Evolutionary conservation across 352 stramenopile species (phyloP), one percentile per base, ranked within the genome.

Genomic region (Globisporangium cystogenes): DNA sequence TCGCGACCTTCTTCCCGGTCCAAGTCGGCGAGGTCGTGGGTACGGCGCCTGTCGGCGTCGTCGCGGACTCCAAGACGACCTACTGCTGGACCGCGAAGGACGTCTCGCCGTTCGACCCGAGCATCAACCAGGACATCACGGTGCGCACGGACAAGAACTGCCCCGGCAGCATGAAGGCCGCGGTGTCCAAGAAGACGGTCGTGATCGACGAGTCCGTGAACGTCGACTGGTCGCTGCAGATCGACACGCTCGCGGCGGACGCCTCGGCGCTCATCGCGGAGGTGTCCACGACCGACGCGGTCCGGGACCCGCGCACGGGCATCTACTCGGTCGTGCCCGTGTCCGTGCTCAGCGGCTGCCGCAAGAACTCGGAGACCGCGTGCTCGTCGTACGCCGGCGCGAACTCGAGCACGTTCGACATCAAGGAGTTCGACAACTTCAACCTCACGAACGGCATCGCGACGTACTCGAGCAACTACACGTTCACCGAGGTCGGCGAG

Each of bases 1-100:
- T 90, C 33, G 70, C 86, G 4, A 88, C 78, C 12, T 92, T 85
- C 54, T 92, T 92, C 59, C 76, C 79, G 7, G 74, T 88, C 24
- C 81, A 90, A 44, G 72, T 92, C 39, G 78, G 81, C 21, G 74
- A 83, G 3, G 64, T 80, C 21, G 72, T 77, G 43, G 78, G 78
- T 33, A 80, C 68, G 4, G 67, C 70, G 14, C 76, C 76, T 0
- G 55, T 52, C 2, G 68, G 55, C 45, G 77, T 90, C 52, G 62
- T 55, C 27, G 68, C 65, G n/a, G 80, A 88, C 53, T 80, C 73
- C 23, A 71, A 70, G 31, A 88, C 81, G 2, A 91, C 78, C 18
- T 91, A 88, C 59, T 91, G 81, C 69, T 91, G 81, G 81, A 72
- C 69, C 10, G 55, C 72, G 1, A 51, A 68, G 29, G 71, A 82